Evolutionary conservation across 2,329 filamentous ascomycete species (phyloP).

Genomic region (Aspergillus versicolor): DNA sequence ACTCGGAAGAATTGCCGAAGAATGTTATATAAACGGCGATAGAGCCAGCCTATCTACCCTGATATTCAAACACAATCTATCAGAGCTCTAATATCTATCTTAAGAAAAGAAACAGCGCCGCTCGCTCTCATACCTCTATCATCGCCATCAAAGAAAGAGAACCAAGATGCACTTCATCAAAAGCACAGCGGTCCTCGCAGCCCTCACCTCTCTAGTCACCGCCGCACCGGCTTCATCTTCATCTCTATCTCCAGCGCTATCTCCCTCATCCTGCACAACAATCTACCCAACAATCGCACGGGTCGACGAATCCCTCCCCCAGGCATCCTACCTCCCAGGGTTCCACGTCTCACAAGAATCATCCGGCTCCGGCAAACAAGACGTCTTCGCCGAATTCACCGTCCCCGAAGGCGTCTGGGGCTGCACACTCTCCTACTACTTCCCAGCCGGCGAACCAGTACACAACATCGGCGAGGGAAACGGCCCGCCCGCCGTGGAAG

Average conservation of each 20-base stretch:
- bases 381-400: slow-evolving; percentile 13
- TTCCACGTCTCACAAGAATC: slow-evolving; percentile 10
- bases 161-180: slow-evolving; percentile 7
- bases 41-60: no score
- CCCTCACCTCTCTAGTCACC: background rate
- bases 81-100: background rate
- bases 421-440: slow-evolving; percentile 10
- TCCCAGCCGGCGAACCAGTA: slow-evolving; percentile 6
- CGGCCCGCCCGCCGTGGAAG: background rate
- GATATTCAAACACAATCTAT: no score
- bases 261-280: slow-evolving; percentile 7
- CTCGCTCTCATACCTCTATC: no score
- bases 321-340: slow-evolving; percentile 5
- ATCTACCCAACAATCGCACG: slow-evolving; percentile 4
- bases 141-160: background rate
- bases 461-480: background rate
- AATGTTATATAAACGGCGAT: no score
- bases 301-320: slow-evolving; percentile 9
- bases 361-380: slow-evolving; percentile 4
- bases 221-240: background rate
- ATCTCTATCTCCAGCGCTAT: background rate
- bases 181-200: background rate
- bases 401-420: slow-evolving; percentile 10
- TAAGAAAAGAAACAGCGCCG: no score
- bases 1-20: no score